phyloP scores from a whole-genome alignment of 1,284 basidiomycete genomes.

The Ceraceosorus guamensis region DNA sequence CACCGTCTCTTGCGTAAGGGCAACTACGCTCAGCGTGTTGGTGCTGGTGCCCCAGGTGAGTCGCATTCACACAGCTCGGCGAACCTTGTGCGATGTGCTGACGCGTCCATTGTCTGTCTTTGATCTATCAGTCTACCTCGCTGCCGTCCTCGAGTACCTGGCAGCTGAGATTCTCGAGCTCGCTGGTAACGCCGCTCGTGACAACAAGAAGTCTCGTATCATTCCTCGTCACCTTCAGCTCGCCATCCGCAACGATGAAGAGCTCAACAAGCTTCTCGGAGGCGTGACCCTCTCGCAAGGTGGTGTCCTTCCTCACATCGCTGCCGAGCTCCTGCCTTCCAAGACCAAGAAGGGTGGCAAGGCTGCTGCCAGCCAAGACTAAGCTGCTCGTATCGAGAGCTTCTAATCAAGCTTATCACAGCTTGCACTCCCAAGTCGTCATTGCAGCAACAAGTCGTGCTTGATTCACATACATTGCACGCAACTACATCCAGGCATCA shows the following conservation, averaged over 20 bases:
- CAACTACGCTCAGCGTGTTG: conserved; percentile 72
- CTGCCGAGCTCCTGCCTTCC: conserved; percentile 62
- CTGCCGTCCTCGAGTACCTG: conserved; percentile 75
- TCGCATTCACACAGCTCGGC: conserved; percentile 2
- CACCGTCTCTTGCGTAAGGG: conserved; percentile 77
- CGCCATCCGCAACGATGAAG: conserved; percentile 62
- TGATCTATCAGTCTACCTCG: conserved; percentile 72
- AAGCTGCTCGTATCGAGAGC: conserved; percentile 8
- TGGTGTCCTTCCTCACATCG: conserved; percentile 67
- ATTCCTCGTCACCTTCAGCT: conserved; percentile 82
- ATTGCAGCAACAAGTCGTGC: no score
- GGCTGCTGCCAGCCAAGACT: conserved; percentile 47
- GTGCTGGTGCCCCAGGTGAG: conserved; percentile 65
- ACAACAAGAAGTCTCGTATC: conserved; percentile 79
- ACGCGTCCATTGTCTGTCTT: conserved; percentile 11
- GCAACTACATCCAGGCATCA: no score
- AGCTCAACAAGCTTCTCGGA: conserved; percentile 67
- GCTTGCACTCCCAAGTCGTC: no score
- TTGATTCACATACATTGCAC: no score
- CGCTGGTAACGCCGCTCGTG: conserved; percentile 66
- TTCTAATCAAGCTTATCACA: no score
- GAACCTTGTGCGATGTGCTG: neutral
- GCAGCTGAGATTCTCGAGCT: conserved; percentile 81
- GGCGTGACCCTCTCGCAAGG: conserved; percentile 82
- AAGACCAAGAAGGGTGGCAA: conserved; percentile 58